These are phyloP conservation scores for Malassezia equina DNA, from an alignment of 1,284 basidiomycete genomes.

Conservation along the genomic window DNA sequence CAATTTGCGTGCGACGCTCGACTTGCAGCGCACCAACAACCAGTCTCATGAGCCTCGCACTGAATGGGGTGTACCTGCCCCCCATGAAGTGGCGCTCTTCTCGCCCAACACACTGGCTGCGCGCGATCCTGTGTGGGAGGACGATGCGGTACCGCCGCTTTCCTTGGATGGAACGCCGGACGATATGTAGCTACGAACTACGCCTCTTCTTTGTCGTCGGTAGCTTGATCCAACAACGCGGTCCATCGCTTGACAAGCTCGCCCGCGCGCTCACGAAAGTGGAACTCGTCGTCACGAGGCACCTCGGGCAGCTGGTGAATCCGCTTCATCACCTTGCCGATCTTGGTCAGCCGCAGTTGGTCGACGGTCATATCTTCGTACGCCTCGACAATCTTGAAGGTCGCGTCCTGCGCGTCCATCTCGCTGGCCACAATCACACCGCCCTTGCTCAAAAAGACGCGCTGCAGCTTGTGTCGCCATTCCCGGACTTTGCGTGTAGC, in stretches of 20 bases:
- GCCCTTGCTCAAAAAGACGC: conserved; percentile 65
- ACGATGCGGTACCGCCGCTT: conserved; percentile 10
- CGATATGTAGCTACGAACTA: neutral
- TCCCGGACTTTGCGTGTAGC: conserved; percentile 55
- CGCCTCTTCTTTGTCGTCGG: neutral
- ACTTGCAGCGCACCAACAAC: neutral
- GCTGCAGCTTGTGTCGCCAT: conserved; percentile 82
- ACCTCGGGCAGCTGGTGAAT: conserved; percentile 64
- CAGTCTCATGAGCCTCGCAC: neutral
- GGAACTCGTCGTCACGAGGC: conserved; percentile 72
- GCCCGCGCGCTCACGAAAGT: conserved; percentile 64
- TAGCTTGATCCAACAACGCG: conserved; percentile 17
- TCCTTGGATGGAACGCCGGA: neutral
- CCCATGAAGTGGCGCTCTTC: neutral
- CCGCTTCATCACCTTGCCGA: conserved; percentile 95
- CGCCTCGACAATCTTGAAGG: conserved; percentile 72
- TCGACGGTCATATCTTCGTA: conserved; percentile 72
- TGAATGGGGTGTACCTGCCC: neutral
- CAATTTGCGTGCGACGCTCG: neutral
- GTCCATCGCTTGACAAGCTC: conserved; percentile 51
- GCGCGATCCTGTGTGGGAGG: neutral
- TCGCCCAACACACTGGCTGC: conserved; percentile 10
- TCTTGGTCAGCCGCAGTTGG: conserved; percentile 77
- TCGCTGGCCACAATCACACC: conserved; percentile 41
- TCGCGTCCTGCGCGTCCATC: conserved; percentile 56